Evolutionary conservation across 495 filamentous ascomycete species (phyloP).

Genomic region (Tuber calosporum): DNA sequence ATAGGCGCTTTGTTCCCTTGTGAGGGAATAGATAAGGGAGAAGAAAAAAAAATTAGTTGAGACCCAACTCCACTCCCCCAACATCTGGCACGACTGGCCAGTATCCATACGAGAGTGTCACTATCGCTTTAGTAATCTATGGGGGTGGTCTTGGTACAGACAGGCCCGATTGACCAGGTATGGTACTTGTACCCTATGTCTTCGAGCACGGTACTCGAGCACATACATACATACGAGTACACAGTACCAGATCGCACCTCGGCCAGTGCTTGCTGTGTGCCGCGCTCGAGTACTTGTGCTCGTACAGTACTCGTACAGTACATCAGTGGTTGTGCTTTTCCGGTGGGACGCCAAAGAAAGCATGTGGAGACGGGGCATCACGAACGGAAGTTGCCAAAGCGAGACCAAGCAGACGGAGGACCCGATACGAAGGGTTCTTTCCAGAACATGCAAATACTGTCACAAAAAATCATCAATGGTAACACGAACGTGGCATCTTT

Average conservation of each 20-base stretch:
- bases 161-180: background rate
- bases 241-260: background rate
- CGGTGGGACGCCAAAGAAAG: conserved; percentile 11
- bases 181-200: background rate
- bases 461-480: conserved; percentile 12
- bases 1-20: background rate
- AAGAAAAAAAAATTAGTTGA: background rate
- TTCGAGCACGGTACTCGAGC: background rate
- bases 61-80: background rate
- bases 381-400: conserved; percentile 11
- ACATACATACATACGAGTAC: too few relatives aligned
- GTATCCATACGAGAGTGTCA: background rate
- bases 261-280: background rate
- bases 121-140: background rate
- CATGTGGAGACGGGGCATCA: conserved; percentile 24
- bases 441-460: conserved; percentile 26
- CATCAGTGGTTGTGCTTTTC: background rate
- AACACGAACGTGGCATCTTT: conserved; percentile 22
- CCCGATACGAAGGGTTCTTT: conserved; percentile 24
- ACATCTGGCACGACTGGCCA: background rate
- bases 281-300: background rate
- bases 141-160: background rate
- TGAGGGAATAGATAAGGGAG: background rate
- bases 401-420: conserved; percentile 12
- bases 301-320: background rate